Percentiles rank a stretch among this genome's conserved stretches.
Conservation (phyloP, 257 asterid species). For the Buddleja alternifolia region DNA sequence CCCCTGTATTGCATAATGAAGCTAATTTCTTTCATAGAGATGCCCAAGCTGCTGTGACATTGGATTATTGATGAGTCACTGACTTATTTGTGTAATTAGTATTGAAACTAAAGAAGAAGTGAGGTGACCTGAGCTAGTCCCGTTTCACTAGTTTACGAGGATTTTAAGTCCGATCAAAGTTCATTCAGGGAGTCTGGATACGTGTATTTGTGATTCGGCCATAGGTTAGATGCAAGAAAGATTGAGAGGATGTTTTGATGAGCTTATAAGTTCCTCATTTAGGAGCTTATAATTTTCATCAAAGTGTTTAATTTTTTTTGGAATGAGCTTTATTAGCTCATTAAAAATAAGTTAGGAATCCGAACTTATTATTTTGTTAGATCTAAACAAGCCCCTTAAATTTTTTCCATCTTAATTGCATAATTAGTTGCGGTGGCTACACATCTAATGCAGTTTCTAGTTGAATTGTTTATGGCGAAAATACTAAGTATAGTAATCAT, state of each 20-base stretch:
- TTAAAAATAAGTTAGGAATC: no score
- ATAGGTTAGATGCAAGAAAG: conserved; percentile 3
- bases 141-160: neutral
- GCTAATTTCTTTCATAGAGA: neutral
- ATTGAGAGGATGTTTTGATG: no score
- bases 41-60: neutral
- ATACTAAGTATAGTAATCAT: neutral
- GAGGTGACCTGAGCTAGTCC: neutral
- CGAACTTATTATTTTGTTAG: no score
- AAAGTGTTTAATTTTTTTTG: no score
- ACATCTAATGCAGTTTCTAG: neutral
- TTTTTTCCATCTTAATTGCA: no score
- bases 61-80: conserved; percentile 13
- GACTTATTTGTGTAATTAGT: neutral
- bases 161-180: neutral
- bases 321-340: no score
- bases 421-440: neutral
- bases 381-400: no score
- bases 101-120: neutral
- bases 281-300: no score
- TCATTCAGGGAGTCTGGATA: neutral
- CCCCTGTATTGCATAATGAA: neutral
- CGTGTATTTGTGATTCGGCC: neutral
- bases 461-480: neutral
- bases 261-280: no score